These are phyloP conservation scores for Giardia duodenalis DNA, from an alignment of 208 protist genomes.

Conservation along the genomic window DNA sequence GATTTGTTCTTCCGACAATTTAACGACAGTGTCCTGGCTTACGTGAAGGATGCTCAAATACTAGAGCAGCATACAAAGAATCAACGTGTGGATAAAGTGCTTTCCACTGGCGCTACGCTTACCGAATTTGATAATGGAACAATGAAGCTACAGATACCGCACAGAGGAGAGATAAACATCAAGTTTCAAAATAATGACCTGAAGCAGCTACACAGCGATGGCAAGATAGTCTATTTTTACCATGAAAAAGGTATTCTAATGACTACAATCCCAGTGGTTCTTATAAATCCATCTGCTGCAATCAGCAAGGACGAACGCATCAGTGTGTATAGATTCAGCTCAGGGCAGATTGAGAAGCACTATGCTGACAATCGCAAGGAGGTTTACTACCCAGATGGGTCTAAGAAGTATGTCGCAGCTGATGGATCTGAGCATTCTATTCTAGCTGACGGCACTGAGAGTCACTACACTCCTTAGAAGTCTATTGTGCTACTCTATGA, in stretches of 20 bases:
- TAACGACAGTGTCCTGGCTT: neutral
- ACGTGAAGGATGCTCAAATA: neutral
- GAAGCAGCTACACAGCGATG: neutral
- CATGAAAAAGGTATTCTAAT: neutral
- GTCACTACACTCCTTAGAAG: too few species aligned
- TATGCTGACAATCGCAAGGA: slow-evolving; percentile 10
- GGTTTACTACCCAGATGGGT: slow-evolving; percentile 25
- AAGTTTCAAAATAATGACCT: slow-evolving; percentile 11
- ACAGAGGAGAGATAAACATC: neutral
- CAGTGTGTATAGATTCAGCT: slow-evolving; percentile 3
- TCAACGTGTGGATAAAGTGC: neutral
- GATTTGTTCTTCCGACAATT: neutral
- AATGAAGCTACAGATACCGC: neutral
- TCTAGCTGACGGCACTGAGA: neutral
- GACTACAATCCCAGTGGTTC: neutral
- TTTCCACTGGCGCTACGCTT: neutral
- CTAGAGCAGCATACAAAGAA: neutral
- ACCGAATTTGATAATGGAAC: slow-evolving; percentile 13
- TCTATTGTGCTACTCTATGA: too few species aligned
- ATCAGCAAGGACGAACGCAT: neutral
- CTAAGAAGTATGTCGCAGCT: slow-evolving; percentile 20
- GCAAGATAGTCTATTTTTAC: slow-evolving; percentile 18
- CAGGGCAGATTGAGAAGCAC: slow-evolving; percentile 22
- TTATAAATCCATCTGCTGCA: neutral
- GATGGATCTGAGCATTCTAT: slow-evolving; percentile 9